Evolutionary conservation across 1,139 yeast species (phyloP).

Genomic region (Debaryomyces psychrophilus): DNA sequence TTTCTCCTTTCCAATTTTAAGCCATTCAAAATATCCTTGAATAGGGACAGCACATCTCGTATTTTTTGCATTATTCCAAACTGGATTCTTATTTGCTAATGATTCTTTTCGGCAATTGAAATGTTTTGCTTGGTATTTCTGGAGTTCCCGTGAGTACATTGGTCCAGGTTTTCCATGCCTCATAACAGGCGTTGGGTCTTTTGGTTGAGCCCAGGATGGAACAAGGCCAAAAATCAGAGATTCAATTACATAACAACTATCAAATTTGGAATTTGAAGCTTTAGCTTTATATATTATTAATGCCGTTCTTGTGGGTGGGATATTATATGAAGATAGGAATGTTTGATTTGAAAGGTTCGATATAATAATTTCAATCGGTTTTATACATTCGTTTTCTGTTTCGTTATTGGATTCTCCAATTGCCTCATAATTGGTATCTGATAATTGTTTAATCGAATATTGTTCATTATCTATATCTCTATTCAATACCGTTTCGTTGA

Average conservation of each 20-base stretch:
- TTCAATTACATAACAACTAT: constrained; percentile 32
- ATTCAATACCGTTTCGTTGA: constrained; percentile 27
- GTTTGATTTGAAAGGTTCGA: constrained; percentile 7
- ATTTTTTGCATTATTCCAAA: constrained; percentile 53
- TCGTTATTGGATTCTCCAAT: not conserved
- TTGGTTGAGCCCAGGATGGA: constrained; percentile 48
- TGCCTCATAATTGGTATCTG: constrained; percentile 14
- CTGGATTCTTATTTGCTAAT: constrained; percentile 40
- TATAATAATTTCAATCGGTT: constrained; percentile 4
- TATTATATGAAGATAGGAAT: constrained; percentile 37
- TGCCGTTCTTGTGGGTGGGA: constrained; percentile 45
- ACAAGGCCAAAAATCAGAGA: constrained; percentile 47
- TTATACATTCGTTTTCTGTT: not conserved
- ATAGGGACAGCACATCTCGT: constrained; percentile 73
- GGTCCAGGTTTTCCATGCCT: constrained; percentile 24
- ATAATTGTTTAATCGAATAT: constrained; percentile 5
- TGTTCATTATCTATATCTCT: not conserved
- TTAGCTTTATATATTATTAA: constrained; percentile 33
- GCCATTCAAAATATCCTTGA: constrained; percentile 89
- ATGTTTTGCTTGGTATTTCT: constrained; percentile 31
- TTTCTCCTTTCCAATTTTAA: constrained; percentile 37
- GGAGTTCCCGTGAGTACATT: constrained; percentile 35
- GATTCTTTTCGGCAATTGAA: constrained; percentile 72
- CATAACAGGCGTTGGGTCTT: constrained; percentile 24
- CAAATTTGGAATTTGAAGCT: constrained; percentile 12